phyloP scores from a whole-genome alignment of 805 yeast species.

The Metschnikowia cubensis region DNA sequence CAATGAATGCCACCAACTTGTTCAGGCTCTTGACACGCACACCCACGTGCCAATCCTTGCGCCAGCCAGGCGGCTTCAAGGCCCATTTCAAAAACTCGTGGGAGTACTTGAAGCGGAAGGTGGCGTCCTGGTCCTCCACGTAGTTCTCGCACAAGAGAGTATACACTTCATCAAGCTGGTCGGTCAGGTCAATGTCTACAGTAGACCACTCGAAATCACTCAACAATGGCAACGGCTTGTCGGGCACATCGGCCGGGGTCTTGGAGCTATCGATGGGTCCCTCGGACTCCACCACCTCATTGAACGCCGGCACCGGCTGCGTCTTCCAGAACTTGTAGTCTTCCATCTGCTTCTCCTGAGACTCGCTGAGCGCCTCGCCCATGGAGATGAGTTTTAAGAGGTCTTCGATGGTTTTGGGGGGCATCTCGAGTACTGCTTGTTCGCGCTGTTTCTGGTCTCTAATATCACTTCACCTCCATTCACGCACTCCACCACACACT shows the following conservation, averaged over 20 bases:
- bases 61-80: constrained; percentile 89
- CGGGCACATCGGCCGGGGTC: constrained; percentile 68
- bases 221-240: constrained; percentile 64
- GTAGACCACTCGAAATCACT: constrained; percentile 87
- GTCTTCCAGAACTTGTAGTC: constrained; percentile 97
- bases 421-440: not conserved
- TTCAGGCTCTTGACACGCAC: constrained; percentile 77
- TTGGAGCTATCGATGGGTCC: constrained; percentile 77
- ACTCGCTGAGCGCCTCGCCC: constrained; percentile 52
- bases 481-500: not conserved
- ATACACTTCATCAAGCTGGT: constrained; percentile 72
- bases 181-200: constrained; percentile 52
- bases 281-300: constrained; percentile 60
- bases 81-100: constrained; percentile 89
- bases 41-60: constrained; percentile 85
- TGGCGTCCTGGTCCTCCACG: constrained; percentile 90
- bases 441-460: not conserved
- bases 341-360: constrained; percentile 59
- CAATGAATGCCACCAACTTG: constrained; percentile 85
- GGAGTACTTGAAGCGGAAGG: constrained; percentile 86
- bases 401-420: constrained; percentile 45
- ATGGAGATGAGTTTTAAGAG: constrained; percentile 50
- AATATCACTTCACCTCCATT: not conserved
- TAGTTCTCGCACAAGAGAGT: constrained; percentile 80
- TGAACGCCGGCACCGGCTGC: constrained; percentile 85